Evolutionary conservation across 2,329 filamentous ascomycete genomes (phyloP), one percentile per base, ranked within the genome.

Genomic region (Alternaria infectoria): DNA sequence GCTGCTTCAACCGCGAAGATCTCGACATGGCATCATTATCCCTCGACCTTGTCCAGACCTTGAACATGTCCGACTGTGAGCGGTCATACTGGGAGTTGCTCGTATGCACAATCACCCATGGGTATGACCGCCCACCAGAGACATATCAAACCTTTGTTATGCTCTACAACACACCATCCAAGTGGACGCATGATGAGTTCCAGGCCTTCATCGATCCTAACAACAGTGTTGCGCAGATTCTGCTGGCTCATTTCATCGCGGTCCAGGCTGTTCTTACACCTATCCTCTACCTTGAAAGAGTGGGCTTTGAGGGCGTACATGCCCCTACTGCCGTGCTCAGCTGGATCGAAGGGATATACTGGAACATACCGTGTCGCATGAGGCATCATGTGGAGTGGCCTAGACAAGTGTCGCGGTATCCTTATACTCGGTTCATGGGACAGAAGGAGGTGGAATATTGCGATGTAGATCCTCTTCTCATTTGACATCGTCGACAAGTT

Each of bases 191-290:
- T 50, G 74, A 77, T 3, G 70, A 80, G 17, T 85, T 86, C 62
- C 76, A 79, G 45, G 72, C 74, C 1, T 84, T 85, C 69, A 77
- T 84, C 61, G 75, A 82, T 45, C 75, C 81, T 0, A 69, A 72
- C 43, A 85, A 86, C 56, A 70, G 70, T 47, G 65, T 81, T 5
- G 77, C 81, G 1, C 81, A 81, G 26, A 79, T 85, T 4, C 70
- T 86, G 6, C 76, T 85, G 6, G 76, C 81, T 7, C 83, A 85
- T 66, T 85, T 84, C 67, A 78, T 85, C n/a, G 79, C 81, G 2
- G 68, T 84, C 0, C 81, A 85, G 55, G 74, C 82, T 1, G 72
- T 85, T 6, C 76, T 86, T 60, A 77, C 77, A 6, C 82, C 82
- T 0, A 79, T 84, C 6, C 55, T 79, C 32, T 73, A 74, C 7